Base-by-base conservation (phyloP, 768 basidiomycete genomes). In the Panaeolus cyanescens region DNA sequence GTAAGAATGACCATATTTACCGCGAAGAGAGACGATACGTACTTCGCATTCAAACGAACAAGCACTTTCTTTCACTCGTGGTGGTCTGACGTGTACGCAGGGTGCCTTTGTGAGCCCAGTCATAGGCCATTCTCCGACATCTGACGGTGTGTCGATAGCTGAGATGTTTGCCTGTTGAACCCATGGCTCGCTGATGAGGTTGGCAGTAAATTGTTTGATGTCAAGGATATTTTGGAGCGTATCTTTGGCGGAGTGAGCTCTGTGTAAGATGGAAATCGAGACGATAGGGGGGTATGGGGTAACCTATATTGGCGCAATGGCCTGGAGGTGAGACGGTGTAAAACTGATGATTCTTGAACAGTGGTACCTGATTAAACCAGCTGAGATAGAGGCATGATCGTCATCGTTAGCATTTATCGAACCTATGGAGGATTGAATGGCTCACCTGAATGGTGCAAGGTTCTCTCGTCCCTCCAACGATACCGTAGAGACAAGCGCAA, bases 131-230 rank as follows among this genome's bases (percentile, higher is more conserved):
- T 88, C 86, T 59, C 81, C 80, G 28, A 83, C 72, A 17, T 80
- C 74, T 6, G 72, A 71, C 7, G 86, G 88, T 3, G 84, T 77
- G 60, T 88, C 80, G n/a, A 86, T 76, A 1, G 80, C 76, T 53
- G 76, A 72, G 22, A 71, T 70, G 63, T 88, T 89, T 4, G 88
- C 86, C 8, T 84, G 81, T 59, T 83, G 81, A 34, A 84, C 68
- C 74, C 85, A 89, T 0, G 89, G 80, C 70, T 91, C 88, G 64
- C 88, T 90, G 71, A 94, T 89, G 53, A 90, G 86, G 64, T 88
- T 90, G 39, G 89, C 85, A 4, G 85, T 87, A 70, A 92, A 93
- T 28, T 85, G 81, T 63, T 87, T 87, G 13, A 84, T 88, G 0
- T 77, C 75, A 57, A 78, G 77, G 67, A 92, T 88, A 56, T 92